Evolutionary conservation across 305 asterid species (phyloP).

Genomic region (Solanum hybrid): DNA sequence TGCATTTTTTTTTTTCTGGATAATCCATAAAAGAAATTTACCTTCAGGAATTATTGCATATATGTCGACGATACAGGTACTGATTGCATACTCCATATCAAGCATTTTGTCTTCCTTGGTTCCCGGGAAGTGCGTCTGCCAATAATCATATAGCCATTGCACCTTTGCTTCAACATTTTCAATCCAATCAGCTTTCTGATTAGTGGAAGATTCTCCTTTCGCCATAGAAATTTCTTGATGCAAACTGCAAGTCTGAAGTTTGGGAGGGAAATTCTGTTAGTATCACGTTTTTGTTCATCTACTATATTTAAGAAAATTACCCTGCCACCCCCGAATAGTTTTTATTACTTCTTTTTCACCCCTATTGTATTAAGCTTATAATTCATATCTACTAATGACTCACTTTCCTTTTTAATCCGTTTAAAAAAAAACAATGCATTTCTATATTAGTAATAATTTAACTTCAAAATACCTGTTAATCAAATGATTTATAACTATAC

Average conservation of each 20-base stretch:
- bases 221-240: background rate
- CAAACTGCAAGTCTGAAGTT: background rate
- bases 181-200: background rate
- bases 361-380: too few relatives aligned
- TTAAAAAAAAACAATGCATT: too few relatives aligned
- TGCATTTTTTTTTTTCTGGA: too few relatives aligned
- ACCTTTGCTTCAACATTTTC: background rate
- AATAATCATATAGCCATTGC: background rate
- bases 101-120: background rate
- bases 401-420: too few relatives aligned
- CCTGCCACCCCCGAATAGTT: background rate
- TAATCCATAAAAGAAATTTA: too few relatives aligned
- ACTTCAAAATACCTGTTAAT: too few relatives aligned
- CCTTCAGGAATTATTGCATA: background rate
- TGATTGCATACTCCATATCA: background rate
- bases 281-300: background rate
- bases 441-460: too few relatives aligned
- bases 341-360: too few relatives aligned
- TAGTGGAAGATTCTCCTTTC: background rate
- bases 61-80: background rate
- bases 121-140: background rate
- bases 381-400: too few relatives aligned
- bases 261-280: background rate
- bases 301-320: background rate
- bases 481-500: too few relatives aligned